Base-by-base conservation (phyloP, 306 rosid species). In the Begonia loranthoides region DNA sequence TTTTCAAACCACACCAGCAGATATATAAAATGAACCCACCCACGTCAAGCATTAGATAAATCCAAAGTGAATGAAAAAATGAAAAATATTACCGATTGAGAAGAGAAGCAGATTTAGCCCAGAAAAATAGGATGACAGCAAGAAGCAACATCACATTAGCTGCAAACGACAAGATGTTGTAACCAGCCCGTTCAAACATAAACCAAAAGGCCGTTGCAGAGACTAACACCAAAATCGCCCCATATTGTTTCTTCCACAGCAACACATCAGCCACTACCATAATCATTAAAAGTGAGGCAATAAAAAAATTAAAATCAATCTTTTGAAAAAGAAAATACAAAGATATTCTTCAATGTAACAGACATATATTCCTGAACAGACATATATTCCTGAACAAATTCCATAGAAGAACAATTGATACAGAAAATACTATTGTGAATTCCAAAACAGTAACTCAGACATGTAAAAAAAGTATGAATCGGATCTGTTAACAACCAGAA, bases 81-180 rank as follows among this genome's bases (percentile, higher is more conserved):
- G 2, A 24, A 24, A 24, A 43, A 59, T 9, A 67, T 22, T 70
- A 82, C 96, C 99, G 78, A 59, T 92, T 86, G 64, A 92, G 95
- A 65, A 92, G 93, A 50, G 87, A 74, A 62, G 99, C 99, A 59
- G 99, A 80, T 78, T 86, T 86, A 50, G 88, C 95, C 99, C 99
- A 90, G 57, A 83, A 64, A 54, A 90, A 90, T 47, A 90, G 84
- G 53, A 90, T 85, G 24, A 76, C 61, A n/a, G 85, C 83, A 17
- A 90, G 95, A 38, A 90, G 87, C 71, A 85, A 73, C 4, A 82
- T 59, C 45, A 92, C 99, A 83, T 92, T 86, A 45, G 97, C 76
- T 17, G 63, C 88, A 65, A 92, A 92, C 12, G 99, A 82, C 49
- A 92, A 50, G 55, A 78, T 70, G 64, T 80, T 92, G 68, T 92